phyloP scores from a whole-genome alignment of 2,329 filamentous ascomycete genomes.

The Ophiostoma fasciatum region DNA sequence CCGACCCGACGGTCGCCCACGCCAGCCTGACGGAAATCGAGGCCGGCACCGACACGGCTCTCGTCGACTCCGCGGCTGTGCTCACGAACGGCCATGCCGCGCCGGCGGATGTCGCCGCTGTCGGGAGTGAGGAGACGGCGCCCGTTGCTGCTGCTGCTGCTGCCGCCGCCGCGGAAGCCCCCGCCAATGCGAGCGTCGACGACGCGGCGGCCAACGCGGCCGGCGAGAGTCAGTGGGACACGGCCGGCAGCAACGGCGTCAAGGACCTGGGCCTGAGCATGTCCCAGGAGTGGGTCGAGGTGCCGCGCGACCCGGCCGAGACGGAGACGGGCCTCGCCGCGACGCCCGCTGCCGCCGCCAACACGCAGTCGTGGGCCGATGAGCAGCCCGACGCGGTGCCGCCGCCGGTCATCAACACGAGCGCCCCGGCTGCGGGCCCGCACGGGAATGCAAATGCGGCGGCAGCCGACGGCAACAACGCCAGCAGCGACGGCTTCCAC shows the following conservation, averaged over 20 bases:
- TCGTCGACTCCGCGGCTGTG: background rate
- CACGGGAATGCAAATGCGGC: slow-evolving; percentile 18
- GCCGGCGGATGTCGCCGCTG: background rate
- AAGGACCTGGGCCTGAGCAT: slow-evolving; percentile 29
- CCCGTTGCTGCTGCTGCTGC: too few relatives aligned
- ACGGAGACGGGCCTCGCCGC: slow-evolving; percentile 51
- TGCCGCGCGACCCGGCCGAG: slow-evolving; percentile 59
- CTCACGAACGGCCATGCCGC: slow-evolving; percentile 9
- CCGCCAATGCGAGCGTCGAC: slow-evolving; percentile 35
- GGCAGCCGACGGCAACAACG: slow-evolving; percentile 24
- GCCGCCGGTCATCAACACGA: slow-evolving; percentile 19
- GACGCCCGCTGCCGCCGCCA: slow-evolving; percentile 39
- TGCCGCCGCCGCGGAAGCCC: too few relatives aligned
- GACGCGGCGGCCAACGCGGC: slow-evolving; percentile 44
- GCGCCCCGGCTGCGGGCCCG: background rate
- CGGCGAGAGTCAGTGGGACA: slow-evolving; percentile 53
- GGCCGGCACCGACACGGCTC: slow-evolving; percentile 13
- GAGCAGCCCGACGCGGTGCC: slow-evolving; percentile 49
- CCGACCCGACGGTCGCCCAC: slow-evolving; percentile 53
- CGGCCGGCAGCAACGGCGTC: slow-evolving; percentile 11
- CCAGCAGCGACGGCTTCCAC: slow-evolving; percentile 48
- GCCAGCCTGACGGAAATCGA: slow-evolving; percentile 56
- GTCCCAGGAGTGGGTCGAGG: slow-evolving; percentile 60
- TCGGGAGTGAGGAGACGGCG: slow-evolving; percentile 7
- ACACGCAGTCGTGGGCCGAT: slow-evolving; percentile 66